Base-by-base conservation (phyloP, 2,329 filamentous ascomycete species). In the Ilyonectria robusta region DNA sequence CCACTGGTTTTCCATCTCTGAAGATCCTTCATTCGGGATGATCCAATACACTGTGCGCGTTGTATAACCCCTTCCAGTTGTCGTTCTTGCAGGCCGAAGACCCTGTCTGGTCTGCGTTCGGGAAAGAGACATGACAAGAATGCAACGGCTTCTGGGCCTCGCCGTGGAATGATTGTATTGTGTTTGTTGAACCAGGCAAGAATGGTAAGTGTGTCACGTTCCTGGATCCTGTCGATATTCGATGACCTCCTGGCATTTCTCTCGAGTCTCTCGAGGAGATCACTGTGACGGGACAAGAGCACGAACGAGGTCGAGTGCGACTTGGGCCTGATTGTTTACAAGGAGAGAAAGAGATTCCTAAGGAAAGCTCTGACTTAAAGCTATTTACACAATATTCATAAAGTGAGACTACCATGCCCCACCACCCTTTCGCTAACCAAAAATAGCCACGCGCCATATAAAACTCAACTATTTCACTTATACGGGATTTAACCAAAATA, bases 71-170 rank as follows among this genome's bases (percentile, higher is more conserved):
- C 86, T 54, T 88, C 86, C 0, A 96, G 82, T 0, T 81, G 83
- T 10, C 79, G 78, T 8, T 87, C 82, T 75, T 92, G 87, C 1
- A 95, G 81, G 23, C 84, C 85, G 77, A 93, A 95, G 2, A 93
- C 91, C 40, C 93, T 87, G 76, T 95, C 93, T 3, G 88, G 89
- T 56, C 93, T 85, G 68, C 85, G 88, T 72, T 93, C 89, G 0
- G 93, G 93, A 1, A 95, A 86, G 0, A 96, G 80, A 13, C 89
- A 88, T 2, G 91, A 93, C 0, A 95, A 83, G 2, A 95, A 81
- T 4, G 91, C 90, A 2, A 87, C 81, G 29, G 53, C 60, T 58
- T 57, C 53, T 63, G 33, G 5, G 82, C 83, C 74, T 89, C 82
- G 1, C 86, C 87, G 23, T 84, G 81, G 9, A 86, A 80, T 2